phyloP scores from a whole-genome alignment of 2,329 filamentous ascomycete species.

The Sporothrix humicola region DNA sequence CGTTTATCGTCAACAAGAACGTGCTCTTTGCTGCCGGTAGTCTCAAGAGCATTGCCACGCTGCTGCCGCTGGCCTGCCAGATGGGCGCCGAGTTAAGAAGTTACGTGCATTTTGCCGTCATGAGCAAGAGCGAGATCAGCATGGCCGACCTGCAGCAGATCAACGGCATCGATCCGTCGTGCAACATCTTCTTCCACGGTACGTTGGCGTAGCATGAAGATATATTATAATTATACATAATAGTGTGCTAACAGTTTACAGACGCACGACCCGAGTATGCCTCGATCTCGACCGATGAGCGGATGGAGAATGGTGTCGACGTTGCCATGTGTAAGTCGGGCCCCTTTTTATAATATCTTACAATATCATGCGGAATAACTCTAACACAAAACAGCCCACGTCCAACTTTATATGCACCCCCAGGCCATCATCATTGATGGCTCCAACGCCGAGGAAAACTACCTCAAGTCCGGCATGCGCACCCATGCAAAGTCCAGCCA shows the following conservation, averaged over 20 bases:
- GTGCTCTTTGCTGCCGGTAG: constrained; percentile 80
- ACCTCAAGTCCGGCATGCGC: constrained; percentile 67
- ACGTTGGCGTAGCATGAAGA: too few species aligned
- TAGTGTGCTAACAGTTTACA: too few species aligned
- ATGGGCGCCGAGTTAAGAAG: constrained; percentile 75
- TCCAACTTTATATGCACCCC: constrained; percentile 76
- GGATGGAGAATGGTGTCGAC: constrained; percentile 68
- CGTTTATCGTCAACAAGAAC: constrained; percentile 64
- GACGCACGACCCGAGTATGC: constrained; percentile 78
- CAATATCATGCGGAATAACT: too few species aligned
- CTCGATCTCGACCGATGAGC: constrained; percentile 69
- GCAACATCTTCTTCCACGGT: constrained; percentile 66
- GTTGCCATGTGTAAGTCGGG: constrained; percentile 65
- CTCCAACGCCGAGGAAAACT: constrained; percentile 68
- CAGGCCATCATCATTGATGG: constrained; percentile 77
- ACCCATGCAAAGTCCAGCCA: constrained; percentile 57
- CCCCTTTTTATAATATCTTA: too few species aligned
- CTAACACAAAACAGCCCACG: constrained; percentile 56
- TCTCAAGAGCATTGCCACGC: constrained; percentile 70
- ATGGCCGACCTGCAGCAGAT: constrained; percentile 72
- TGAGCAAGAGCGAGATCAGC: constrained; percentile 73
- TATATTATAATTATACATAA: too few species aligned
- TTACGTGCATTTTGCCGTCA: constrained; percentile 79
- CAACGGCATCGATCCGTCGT: constrained; percentile 77
- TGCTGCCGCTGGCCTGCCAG: constrained; percentile 84